Evolutionary conservation across 768 basidiomycete genomes (phyloP), one percentile per base, ranked within the genome.

Genomic region (Kwoniella shandongensis): DNA sequence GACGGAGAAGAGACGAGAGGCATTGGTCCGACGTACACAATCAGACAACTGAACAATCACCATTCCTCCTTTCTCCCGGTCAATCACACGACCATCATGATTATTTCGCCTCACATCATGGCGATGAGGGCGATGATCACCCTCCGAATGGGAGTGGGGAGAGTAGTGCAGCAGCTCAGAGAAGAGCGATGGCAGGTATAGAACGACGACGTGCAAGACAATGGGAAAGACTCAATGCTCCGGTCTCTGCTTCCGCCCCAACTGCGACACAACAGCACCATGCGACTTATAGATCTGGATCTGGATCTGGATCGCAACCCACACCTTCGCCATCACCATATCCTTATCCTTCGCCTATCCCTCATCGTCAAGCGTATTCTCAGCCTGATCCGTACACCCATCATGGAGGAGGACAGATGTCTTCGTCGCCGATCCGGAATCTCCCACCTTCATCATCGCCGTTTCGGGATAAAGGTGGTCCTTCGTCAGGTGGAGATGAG

Each of bases 371-470:
- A 10, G 27, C 29, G 3, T 26, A 56, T 44, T 64, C 65, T 32
- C 65, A 62, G 39, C 57, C 61, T 36, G 44, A 59, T 38, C 57
- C 50, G 2, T n/a, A n/a, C n/a, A n/a, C n/a, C n/a, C n/a, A n/a
- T n/a, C n/a, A n/a, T n/a, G n/a, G n/a, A n/a, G n/a, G n/a, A n/a
- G n/a, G n/a, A n/a, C 54, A 51, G 18, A 63, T 65, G 62, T 66
- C 68, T 41, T 69, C 70, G 3, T 68, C 67, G 15, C 67, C 67
- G 4, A 62, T 72, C 11, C 55, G 63, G 7, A 68, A 72, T 51
- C 27, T 61, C 3, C 54, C 64, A 13, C 70, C 67, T 18, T 57
- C 59, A 4, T 57, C 57, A 1, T 65, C 63, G 27, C 70, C 70
- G 4, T 72, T 69, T 41, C 51, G 61, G 23, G 45, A 42, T 10